A percentile compares a stretch with the other conserved stretches of the same genome.
Evolutionary conservation across 768 basidiomycete genomes (phyloP).

Genomic region (Termitomyces sp.): DNA sequence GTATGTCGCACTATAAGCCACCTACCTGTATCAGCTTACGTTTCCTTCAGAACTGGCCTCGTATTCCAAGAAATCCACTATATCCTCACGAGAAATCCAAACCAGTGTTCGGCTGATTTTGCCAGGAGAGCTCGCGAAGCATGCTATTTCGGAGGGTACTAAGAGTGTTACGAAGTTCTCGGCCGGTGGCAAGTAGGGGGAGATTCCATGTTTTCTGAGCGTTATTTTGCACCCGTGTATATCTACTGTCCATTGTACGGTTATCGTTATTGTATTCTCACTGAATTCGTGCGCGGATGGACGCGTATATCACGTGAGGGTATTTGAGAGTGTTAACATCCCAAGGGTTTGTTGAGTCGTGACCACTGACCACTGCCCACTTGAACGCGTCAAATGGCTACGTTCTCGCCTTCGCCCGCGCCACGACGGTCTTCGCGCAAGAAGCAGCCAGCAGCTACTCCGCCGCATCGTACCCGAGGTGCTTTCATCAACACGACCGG

Average conservation of each 20-base stretch:
- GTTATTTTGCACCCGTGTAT: slow-evolving; percentile 1
- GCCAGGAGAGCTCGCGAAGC: slow-evolving; percentile 83
- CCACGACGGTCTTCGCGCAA: slow-evolving; percentile 49
- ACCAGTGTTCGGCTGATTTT: slow-evolving; percentile 80
- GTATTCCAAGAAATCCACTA: slow-evolving; percentile 87
- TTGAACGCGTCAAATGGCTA: slow-evolving; percentile 37
- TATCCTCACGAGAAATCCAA: slow-evolving; percentile 90
- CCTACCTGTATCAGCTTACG: slow-evolving; percentile 30
- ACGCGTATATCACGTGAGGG: background rate
- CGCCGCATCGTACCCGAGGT: slow-evolving; percentile 20
- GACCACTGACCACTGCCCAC: background rate
- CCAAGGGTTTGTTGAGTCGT: background rate
- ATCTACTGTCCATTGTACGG: slow-evolving; percentile 9
- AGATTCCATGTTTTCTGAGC: background rate
- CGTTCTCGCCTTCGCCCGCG: slow-evolving; percentile 56
- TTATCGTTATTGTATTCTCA: slow-evolving; percentile 13
- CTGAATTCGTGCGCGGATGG: background rate
- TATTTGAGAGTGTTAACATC: slow-evolving; percentile 8
- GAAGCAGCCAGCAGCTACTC: slow-evolving; percentile 22
- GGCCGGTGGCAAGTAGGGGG: slow-evolving; percentile 38
- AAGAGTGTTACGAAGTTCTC: slow-evolving; percentile 40
- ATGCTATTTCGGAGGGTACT: slow-evolving; percentile 78
- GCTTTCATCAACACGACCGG: slow-evolving; percentile 19
- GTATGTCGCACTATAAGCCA: slow-evolving; percentile 34
- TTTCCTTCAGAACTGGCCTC: slow-evolving; percentile 59